Base-by-base conservation (phyloP, 495 filamentous ascomycete species). In the Lasiosphaeria ovina region DNA sequence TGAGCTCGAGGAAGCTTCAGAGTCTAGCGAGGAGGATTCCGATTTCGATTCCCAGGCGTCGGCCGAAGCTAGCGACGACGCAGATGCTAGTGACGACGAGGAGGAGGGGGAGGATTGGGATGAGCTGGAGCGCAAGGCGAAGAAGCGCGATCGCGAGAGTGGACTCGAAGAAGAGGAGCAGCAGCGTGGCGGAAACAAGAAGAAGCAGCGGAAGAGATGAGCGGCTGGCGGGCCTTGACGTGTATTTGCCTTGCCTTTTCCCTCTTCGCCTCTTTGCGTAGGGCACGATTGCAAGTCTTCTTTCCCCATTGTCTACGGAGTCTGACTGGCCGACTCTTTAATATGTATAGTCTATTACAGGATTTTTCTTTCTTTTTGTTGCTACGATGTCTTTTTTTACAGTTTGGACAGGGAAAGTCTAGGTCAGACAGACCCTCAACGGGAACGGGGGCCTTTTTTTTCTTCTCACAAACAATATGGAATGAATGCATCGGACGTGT, bases 11-110 rank as follows among this genome's bases (percentile, higher is more conserved):
- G 86, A 85, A 51, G 87, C 81, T 3, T 90, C 89, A 54, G 91
- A 91, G 71, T 90, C 86, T 32, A 90, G 85, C 51, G 90, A 92
- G 67, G 93, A 95, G 45, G 94, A 93, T 44, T 91, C 86, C 31
- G 93, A 97, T 17, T 98, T 92, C 70, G 93, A 97, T 72, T 92
- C 92, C 62, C 89, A 96, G 72, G 92, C 91, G 3, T 90, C 87
- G 44, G 91, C 85, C 2, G 89, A 91, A 44, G 88, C 81, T 11
- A 87, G 83, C 63, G 84, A 85, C 2, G 86, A 89, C 62, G 89
- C 59, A 4, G 61, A 85, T 54, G 87, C 83, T 24, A 49, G 57
- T 32, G 70, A 67, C 3, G 91, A 92, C 3, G 91, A 92, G 38
- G 89, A 90, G 52, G 89, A 87, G 63, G 92, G 90, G 47, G 91